phyloP scores from a whole-genome alignment of 306 rosid species.

The Lablab purpureus region DNA sequence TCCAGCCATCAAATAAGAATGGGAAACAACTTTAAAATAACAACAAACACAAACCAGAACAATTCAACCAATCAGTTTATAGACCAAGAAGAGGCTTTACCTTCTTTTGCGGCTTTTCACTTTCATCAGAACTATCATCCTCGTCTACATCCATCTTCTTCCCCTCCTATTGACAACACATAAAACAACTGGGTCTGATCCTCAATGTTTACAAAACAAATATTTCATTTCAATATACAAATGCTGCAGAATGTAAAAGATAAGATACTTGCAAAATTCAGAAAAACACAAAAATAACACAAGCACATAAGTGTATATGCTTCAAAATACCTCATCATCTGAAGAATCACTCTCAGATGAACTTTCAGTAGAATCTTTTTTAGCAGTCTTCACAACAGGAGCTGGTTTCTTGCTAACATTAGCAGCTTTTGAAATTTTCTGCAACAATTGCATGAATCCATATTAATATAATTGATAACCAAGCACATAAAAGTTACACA shows the following conservation, averaged over 20 bases:
- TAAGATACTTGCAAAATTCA: neutral
- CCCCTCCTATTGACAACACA: slow-evolving; percentile 47
- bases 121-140: slow-evolving; percentile 61
- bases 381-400: slow-evolving; percentile 38
- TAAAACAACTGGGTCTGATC: neutral
- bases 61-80: neutral
- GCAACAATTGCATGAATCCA: slow-evolving; percentile 1
- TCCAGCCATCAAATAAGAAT: neutral
- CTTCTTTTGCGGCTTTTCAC: slow-evolving; percentile 58
- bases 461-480: neutral
- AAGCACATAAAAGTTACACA: neutral
- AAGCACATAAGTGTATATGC: neutral
- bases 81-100: slow-evolving; percentile 12
- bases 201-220: neutral
- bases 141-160: slow-evolving; percentile 61
- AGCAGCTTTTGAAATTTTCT: slow-evolving; percentile 38
- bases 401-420: slow-evolving; percentile 43
- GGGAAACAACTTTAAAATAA: neutral
- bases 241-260: too few species aligned
- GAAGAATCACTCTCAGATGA: slow-evolving; percentile 56
- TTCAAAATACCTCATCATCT: slow-evolving; percentile 47
- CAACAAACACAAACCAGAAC: neutral
- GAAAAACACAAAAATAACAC: neutral
- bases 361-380: slow-evolving; percentile 32
- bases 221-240: neutral